Evolutionary conservation across 2,329 filamentous ascomycete species (phyloP), one percentile per base, ranked within the genome.

Genomic region (Thielaviopsis musarum): DNA sequence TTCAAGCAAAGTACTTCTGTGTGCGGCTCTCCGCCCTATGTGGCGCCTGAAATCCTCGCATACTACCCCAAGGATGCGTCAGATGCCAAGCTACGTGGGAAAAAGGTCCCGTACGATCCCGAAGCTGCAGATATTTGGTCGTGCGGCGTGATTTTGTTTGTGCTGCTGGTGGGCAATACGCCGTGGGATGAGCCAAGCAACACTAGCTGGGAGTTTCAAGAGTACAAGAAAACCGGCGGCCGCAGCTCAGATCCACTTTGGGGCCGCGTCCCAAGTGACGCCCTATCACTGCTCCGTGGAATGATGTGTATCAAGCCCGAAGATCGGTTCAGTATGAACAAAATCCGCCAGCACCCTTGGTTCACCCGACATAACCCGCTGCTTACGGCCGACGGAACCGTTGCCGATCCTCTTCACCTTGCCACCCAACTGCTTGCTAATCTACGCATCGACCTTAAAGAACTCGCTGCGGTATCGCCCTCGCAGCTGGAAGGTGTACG

Each of bases 141-240:
- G 17, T 96, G 91, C 66, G 93, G 93, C 38, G 90, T 98, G 58
- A 94, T 98, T n/a, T 76, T 98, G 3, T 98, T 98, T 67, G 93
- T 97, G 41, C 75, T 98, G 3, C 75, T 98, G 3, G 90, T 95
- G 1, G 93, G 93, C 10, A 98, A 98, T 69, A 98, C 93, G 1
- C 93, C 93, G 0, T 98, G 93, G 93, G 93, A 97, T 67, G 88
- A 93, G 68, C 93, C 93, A 0, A 91, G 90, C 2, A 74, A 80
- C 41, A 78, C 82, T 60, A 96, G 89, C 69, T 95, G 88, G 75
- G 93, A 98, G 71, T 98, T 87, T 65, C 81, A 87, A 66, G 90
- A 96, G 70, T 98, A 95, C 69, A 76, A 87, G 49, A 80, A 82
- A 61, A 88, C 83, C 1, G 84, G 85, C 57, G 88, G 90, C n/a